Conservation (phyloP, 352 stramenopile genomes). For the Pseudoperonospora humuli region DNA sequence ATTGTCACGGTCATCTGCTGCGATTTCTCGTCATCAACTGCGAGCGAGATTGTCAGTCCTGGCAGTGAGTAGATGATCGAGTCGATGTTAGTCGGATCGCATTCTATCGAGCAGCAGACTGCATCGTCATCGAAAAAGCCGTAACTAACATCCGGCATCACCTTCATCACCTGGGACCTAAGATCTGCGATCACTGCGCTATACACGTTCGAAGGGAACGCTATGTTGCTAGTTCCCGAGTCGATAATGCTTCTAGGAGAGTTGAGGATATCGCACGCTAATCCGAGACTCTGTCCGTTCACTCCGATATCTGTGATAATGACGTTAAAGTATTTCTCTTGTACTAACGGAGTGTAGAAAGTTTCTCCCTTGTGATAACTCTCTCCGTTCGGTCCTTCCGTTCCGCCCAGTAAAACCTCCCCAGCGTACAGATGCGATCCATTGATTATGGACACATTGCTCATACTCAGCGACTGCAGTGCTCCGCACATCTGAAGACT, state of each 20-base stretch:
- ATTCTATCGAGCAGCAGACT: slow-evolving; percentile 59
- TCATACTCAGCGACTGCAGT: slow-evolving; percentile 49
- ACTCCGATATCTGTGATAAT: slow-evolving; percentile 65
- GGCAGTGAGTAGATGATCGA: slow-evolving; percentile 60
- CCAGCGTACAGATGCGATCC: slow-evolving; percentile 42
- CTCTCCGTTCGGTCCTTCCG: slow-evolving; percentile 33
- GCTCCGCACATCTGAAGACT: slow-evolving; percentile 71
- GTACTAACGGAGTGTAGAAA: slow-evolving; percentile 66
- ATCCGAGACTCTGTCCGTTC: slow-evolving; percentile 28
- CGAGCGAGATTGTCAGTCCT: slow-evolving; percentile 52
- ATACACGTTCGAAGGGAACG: slow-evolving; percentile 64
- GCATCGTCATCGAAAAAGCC: slow-evolving; percentile 65
- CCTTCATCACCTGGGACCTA: slow-evolving; percentile 39
- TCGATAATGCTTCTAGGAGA: slow-evolving; percentile 66
- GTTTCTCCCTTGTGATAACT: slow-evolving; percentile 54
- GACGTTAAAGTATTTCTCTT: slow-evolving; percentile 75
- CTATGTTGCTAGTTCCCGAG: slow-evolving; percentile 76
- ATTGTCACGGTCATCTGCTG: slow-evolving; percentile 72
- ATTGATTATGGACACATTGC: slow-evolving; percentile 27
- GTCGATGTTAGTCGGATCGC: slow-evolving; percentile 52
- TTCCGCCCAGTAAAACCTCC: slow-evolving; percentile 55
- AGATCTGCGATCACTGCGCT: slow-evolving; percentile 45
- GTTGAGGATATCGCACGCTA: slow-evolving; percentile 64
- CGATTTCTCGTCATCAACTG: slow-evolving; percentile 31
- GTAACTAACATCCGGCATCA: slow-evolving; percentile 32